A percentile compares a stretch with the other conserved stretches of the same genome.
Evolutionary conservation across 805 yeast genomes (phyloP).

Genomic region (Jamesozyma gamospora): DNA sequence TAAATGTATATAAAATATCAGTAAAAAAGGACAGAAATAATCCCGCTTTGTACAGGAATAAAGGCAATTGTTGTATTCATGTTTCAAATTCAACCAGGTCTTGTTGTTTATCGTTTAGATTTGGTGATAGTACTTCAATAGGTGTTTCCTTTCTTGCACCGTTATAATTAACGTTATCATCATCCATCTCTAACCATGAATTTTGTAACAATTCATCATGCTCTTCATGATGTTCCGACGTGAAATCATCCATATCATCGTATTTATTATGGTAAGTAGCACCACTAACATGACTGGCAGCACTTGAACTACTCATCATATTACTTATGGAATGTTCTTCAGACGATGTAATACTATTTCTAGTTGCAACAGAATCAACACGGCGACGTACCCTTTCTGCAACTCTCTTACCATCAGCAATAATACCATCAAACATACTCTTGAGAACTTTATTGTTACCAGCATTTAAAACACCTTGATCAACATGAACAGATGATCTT

Average conservation of each 20-base stretch:
- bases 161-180: slow-evolving; percentile 4
- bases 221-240: slow-evolving; percentile 22
- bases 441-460: slow-evolving; percentile 51
- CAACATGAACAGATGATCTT: slow-evolving; percentile 56
- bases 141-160: slow-evolving; percentile 12
- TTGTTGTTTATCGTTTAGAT: slow-evolving; percentile 2
- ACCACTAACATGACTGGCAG: slow-evolving; percentile 10
- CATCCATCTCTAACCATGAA: slow-evolving; percentile 24
- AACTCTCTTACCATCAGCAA: slow-evolving; percentile 87
- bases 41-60: too few relatives aligned
- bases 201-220: slow-evolving; percentile 21
- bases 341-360: slow-evolving; percentile 14
- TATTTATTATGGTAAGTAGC: slow-evolving; percentile 7
- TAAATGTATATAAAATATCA: too few relatives aligned
- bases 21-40: too few relatives aligned
- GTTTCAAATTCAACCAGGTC: slow-evolving; percentile 29
- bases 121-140: slow-evolving; percentile 7
- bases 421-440: slow-evolving; percentile 80
- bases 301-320: background rate
- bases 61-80: background rate
- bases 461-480: slow-evolving; percentile 38
- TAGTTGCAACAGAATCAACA: slow-evolving; percentile 60
- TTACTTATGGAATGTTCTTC: slow-evolving; percentile 1
- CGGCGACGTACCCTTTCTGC: slow-evolving; percentile 84
- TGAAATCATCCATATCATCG: slow-evolving; percentile 27